Percentiles rank a stretch among this genome's conserved stretches.
These are phyloP conservation scores for Rhodotorula sphaerocarpa DNA, from an alignment of 768 basidiomycete genomes.

Conservation along the genomic window DNA sequence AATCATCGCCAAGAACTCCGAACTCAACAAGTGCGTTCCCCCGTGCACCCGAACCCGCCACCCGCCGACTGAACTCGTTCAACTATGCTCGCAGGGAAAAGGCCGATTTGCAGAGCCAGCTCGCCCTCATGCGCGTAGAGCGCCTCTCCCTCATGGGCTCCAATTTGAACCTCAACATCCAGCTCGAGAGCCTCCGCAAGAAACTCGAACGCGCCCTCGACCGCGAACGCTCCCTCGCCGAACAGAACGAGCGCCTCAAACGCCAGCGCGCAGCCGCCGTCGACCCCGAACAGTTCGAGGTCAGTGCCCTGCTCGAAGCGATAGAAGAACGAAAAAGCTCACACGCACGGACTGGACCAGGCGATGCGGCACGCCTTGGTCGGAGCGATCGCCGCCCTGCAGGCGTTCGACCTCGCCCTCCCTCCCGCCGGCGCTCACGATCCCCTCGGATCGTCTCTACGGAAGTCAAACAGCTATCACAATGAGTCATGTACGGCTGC, in stretches of 20 bases:
- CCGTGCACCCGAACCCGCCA: not conserved
- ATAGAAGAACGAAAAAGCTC: rapidly evolving
- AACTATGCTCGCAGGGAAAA: constrained; percentile 27
- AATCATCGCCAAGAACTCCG: constrained; percentile 39
- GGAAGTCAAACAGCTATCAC: no score
- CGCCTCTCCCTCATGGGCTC: constrained; percentile 30
- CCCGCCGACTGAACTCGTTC: not conserved
- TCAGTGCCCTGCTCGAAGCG: not conserved
- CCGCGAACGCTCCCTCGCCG: constrained; percentile 7
- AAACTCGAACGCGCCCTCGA: constrained; percentile 9
- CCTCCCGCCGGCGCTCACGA: not conserved
- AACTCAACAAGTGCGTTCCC: constrained; percentile 32
- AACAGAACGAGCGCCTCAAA: constrained; percentile 6
- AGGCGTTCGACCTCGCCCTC: constrained; percentile 13
- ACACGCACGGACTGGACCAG: no score
- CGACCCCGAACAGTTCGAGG: constrained; percentile 27
- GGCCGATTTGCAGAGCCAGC: constrained; percentile 32
- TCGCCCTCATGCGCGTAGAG: constrained; percentile 33
- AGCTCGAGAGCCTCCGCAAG: constrained; percentile 17
- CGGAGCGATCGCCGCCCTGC: constrained; percentile 11
- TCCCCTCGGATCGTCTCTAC: not conserved
- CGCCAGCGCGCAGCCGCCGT: not conserved
- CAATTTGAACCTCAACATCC: constrained; percentile 25
- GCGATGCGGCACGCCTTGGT: constrained; percentile 14
- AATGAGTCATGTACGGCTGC: no score